Evolutionary conservation across 441 rosid genomes (phyloP), one percentile per base, ranked within the genome.

Genomic region (Pelargonium fulgidum): DNA sequence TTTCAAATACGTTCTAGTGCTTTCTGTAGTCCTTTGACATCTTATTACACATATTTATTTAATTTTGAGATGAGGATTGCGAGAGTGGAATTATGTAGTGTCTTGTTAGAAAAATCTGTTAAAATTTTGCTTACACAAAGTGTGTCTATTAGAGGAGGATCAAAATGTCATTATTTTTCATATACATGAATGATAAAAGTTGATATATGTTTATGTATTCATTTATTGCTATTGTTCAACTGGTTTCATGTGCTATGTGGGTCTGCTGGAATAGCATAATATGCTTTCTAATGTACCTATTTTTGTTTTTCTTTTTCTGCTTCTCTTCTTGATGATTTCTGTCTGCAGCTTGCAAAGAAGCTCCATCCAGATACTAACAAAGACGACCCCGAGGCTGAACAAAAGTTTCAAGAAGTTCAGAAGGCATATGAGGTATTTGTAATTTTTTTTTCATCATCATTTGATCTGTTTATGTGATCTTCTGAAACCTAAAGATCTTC

Each of bases 341-440:
- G 62, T 44, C 47, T 69, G 13, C 80, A 94, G 98, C 93, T 92
- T 68, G 99, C 97, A 22, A 94, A 94, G 81, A 83, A 92, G 80
- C 90, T 87, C 42, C 98, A 94, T 81, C 98, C 99, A 5, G 98
- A 92, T 77, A 83, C 86, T 68, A 94, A 94, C 75, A 94, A 92
- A 84, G 93, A 90, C 48, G 99, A 94, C 52, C 99, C 98, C 10
- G 99, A 94, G 78, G 91, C 99, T 79, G 98, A 87, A 76, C 86
- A 87, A 82, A 94, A 94, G 82, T 92, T 94, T 70, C 97, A 94
- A 81, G 96, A 91, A 66, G 95, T 91, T 77, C 86, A 92, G 50
- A 91, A 94, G 82, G 99, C 99, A 50, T 94, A 94, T 61, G 98
- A 94, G 85, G 98, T 87, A 70, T 45, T 1, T 75, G 74, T 75